A percentile compares a stretch with the other conserved stretches of the same genome.
These are phyloP conservation scores for Leptomonas pyrrhocoris DNA, from an alignment of 208 protist species.

Conservation along the genomic window DNA sequence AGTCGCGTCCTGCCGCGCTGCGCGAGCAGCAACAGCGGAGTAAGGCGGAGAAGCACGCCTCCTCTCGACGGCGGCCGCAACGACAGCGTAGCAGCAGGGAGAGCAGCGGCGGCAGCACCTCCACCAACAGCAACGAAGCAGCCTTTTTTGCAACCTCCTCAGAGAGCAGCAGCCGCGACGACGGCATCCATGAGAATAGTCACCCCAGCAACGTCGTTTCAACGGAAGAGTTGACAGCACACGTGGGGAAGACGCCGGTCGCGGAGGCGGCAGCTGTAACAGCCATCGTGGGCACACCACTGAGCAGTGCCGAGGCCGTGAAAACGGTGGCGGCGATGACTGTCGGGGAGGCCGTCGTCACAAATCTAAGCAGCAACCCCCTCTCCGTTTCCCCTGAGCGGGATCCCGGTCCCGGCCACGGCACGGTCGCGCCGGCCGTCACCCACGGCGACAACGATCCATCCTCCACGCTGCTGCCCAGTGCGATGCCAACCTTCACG, in stretches of 20 bases:
- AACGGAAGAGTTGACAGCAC: background rate
- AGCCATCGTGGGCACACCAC: no score
- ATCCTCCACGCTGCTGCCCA: background rate
- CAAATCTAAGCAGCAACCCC: constrained; percentile 3
- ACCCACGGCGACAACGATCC: background rate
- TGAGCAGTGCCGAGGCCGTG: no score
- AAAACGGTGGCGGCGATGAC: no score
- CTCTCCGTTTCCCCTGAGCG: background rate
- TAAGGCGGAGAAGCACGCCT: background rate
- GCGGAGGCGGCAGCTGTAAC: no score
- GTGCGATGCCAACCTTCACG: constrained; percentile 10
- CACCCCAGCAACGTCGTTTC: background rate
- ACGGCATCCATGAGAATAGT: background rate
- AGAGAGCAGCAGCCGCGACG: constrained; percentile 5
- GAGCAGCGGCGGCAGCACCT: constrained; percentile 3
- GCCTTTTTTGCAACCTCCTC: constrained; percentile 35
- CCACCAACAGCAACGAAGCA: constrained; percentile 28
- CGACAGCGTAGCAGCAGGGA: constrained; percentile 9
- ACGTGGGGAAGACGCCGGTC: no score
- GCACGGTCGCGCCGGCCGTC: background rate
- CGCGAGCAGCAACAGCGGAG: background rate
- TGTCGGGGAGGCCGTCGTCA: no score
- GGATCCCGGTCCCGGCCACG: background rate
- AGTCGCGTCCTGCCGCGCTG: constrained; percentile 19
- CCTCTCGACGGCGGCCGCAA: background rate